These are phyloP conservation scores for Boletus coccyginus DNA, from an alignment of 768 basidiomycete species.

Conservation along the genomic window DNA sequence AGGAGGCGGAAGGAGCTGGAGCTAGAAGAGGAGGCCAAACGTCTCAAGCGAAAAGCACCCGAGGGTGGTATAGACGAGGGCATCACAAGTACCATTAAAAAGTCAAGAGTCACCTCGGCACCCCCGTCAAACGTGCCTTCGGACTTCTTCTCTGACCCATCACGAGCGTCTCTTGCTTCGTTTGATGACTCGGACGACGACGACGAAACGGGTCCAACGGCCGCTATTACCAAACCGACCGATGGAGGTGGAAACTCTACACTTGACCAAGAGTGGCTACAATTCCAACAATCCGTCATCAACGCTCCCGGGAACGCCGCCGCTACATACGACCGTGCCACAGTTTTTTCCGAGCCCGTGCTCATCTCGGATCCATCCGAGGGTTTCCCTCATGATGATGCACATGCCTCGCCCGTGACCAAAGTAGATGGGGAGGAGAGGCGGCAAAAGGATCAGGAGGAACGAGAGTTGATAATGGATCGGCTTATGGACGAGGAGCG, in stretches of 20 bases:
- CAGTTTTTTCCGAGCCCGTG: constrained; percentile 66
- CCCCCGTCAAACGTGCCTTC: constrained; percentile 44
- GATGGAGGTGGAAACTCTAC: constrained; percentile 19
- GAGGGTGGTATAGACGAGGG: constrained; percentile 29
- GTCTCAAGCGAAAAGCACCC: constrained; percentile 33
- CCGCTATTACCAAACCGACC: not conserved
- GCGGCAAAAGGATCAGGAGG: constrained; percentile 60
- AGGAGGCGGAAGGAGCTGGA: constrained; percentile 37
- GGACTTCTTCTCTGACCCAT: constrained; percentile 83
- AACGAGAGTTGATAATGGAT: constrained; percentile 83
- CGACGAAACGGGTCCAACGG: constrained; percentile 26
- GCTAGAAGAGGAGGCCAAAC: constrained; percentile 34
- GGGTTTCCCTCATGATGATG: constrained; percentile 46
- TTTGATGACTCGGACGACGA: constrained; percentile 44
- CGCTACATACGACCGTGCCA: constrained; percentile 66
- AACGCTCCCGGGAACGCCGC: constrained; percentile 35
- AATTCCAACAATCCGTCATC: constrained; percentile 66
- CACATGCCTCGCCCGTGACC: constrained; percentile 14
- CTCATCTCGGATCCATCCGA: constrained; percentile 44
- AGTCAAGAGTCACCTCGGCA: constrained; percentile 23
- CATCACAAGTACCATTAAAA: constrained; percentile 25
- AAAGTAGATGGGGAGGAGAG: constrained; percentile 37
- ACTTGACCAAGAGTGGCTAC: constrained; percentile 71
- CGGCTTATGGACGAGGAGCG: constrained; percentile 80
- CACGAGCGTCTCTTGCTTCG: constrained; percentile 41